A percentile compares a stretch with the other conserved stretches of the same genome.
These are phyloP conservation scores for Cucurbita pepo DNA, from an alignment of 306 rosid species.

Conservation along the genomic window DNA sequence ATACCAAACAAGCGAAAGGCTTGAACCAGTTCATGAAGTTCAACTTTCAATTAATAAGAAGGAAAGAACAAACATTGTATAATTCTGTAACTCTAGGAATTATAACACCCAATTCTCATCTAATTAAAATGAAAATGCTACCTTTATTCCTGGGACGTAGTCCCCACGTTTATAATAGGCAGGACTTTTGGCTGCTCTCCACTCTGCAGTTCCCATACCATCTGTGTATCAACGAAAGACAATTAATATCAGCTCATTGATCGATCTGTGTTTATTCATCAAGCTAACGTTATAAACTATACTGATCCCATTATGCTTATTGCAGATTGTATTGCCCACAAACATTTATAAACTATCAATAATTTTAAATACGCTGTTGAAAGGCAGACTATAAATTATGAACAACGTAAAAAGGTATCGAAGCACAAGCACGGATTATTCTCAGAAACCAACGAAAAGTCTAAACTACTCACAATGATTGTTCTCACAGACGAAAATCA, in stretches of 20 bases:
- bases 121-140: neutral
- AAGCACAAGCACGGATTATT: neutral
- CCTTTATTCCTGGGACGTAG: slow-evolving; percentile 95
- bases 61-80: no score
- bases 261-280: neutral
- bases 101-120: no score
- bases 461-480: slow-evolving; percentile 56
- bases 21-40: no score
- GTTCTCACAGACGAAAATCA: slow-evolving; percentile 86
- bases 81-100: no score
- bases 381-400: neutral
- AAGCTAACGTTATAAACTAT: neutral
- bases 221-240: slow-evolving; percentile 27
- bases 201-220: slow-evolving; percentile 94
- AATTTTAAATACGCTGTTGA: neutral
- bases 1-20: no score
- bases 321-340: neutral
- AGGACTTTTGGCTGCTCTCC: slow-evolving; percentile 90
- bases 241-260: neutral
- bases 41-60: no score
- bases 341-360: neutral
- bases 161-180: slow-evolving; percentile 94
- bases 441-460: neutral
- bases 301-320: neutral
- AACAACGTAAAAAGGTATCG: neutral